Percentiles rank a stretch among this genome's conserved stretches.
These are phyloP conservation scores for Lichina pygmaea DNA, from an alignment of 495 filamentous ascomycete genomes.

Conservation along the genomic window DNA sequence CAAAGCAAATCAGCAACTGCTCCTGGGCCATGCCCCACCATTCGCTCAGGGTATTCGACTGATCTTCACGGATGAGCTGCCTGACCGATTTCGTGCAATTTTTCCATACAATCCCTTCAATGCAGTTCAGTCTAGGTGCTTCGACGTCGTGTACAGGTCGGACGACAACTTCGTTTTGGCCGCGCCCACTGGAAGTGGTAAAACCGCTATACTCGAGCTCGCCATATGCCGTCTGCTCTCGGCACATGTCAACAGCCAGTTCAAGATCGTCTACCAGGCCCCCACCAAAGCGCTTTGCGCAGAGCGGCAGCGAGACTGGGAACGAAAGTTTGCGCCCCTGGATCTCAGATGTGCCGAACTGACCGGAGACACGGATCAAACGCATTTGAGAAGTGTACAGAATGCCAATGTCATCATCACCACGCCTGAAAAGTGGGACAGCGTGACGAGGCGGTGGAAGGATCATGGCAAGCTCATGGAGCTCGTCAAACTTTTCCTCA, in stretches of 20 bases:
- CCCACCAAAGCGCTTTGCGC: conserved; percentile 83
- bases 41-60: conserved; percentile 43
- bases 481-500: conserved; percentile 71
- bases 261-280: conserved; percentile 88
- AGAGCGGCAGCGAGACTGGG: conserved; percentile 66
- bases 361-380: conserved; percentile 69
- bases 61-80: conserved; percentile 41
- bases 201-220: conserved; percentile 74
- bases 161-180: conserved; percentile 72
- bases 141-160: conserved; percentile 37
- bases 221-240: conserved; percentile 63
- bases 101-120: conserved; percentile 76
- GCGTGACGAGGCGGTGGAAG: conserved; percentile 85
- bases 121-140: conserved; percentile 76
- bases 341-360: conserved; percentile 59
- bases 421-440: conserved; percentile 97
- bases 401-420: conserved; percentile 80
- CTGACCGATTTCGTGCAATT: conserved; percentile 47
- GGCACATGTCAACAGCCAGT: conserved; percentile 32
- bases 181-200: conserved; percentile 82
- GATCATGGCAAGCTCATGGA: conserved; percentile 66
- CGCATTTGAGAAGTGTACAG: conserved; percentile 46
- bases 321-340: conserved; percentile 50
- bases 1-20: neutral
- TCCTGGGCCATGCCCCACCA: conserved; percentile 15